These are phyloP conservation scores for Chenopodium album DNA, from an alignment of 148 eudicot genomes.

Conservation along the genomic window DNA sequence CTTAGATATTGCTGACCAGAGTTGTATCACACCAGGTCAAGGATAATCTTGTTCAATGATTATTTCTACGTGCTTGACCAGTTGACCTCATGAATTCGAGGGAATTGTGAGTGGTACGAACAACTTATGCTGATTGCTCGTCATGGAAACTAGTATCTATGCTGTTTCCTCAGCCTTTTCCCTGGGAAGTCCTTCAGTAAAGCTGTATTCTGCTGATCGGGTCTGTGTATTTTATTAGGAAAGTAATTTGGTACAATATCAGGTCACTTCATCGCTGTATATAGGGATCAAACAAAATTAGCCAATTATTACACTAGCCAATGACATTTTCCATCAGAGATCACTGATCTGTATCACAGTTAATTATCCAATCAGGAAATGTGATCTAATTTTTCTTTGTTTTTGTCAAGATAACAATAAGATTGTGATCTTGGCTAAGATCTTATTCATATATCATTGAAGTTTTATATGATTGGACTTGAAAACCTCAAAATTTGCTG, in stretches of 20 bases:
- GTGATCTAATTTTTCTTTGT: neutral
- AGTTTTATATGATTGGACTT: neutral
- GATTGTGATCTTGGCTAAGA: neutral
- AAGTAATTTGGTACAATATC: neutral
- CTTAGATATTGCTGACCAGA: neutral
- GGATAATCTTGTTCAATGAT: slow-evolving; percentile 2
- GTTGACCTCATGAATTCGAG: neutral
- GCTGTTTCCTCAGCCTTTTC: neutral
- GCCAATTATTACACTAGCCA: neutral
- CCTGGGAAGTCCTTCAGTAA: neutral
- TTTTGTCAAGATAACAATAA: neutral
- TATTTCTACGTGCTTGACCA: neutral
- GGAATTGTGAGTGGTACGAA: neutral
- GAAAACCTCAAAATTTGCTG: neutral
- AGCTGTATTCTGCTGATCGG: neutral
- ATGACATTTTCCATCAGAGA: neutral
- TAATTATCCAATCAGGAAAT: neutral
- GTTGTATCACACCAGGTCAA: neutral
- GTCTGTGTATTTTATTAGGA: neutral
- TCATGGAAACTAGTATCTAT: neutral
- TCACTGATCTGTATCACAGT: neutral
- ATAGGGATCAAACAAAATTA: neutral
- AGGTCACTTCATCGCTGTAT: neutral
- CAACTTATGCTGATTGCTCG: neutral
- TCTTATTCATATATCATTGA: neutral